Evolutionary conservation across 345 rosid genomes (phyloP), one percentile per base, ranked within the genome.

Genomic region (Syzygium oleosum): DNA sequence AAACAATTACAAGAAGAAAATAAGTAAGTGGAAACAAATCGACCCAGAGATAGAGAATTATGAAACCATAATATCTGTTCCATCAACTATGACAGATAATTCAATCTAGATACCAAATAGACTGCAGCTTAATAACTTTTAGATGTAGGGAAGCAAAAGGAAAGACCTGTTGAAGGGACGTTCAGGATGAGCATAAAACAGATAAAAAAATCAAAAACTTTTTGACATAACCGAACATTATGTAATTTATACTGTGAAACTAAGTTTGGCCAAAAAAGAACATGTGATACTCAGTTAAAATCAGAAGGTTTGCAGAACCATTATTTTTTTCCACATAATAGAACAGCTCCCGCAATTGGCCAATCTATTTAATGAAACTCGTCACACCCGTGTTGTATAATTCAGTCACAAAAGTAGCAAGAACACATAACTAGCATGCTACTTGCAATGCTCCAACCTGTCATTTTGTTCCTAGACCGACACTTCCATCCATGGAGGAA

Each of bases 401-500:
- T 13, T 51, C 31, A 84, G 21, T 85, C 77, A 52, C 41, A 31
- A 58, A 15, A 54, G n/a, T 25, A 58, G 78, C 29, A 85, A 38
- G 59, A 13, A 41, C 53, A 85, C 34, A 51, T 51, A 52, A 25
- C 51, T 41, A 85, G 14, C 78, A 55, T 58, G 77, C 61, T 15
- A 1, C 31, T 58, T 53, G 38, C 73, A 87, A 61, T 79, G 83
- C 14, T 61, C 89, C 84, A 84, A 96, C 98, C 94, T 90, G 61
- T 94, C 94, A 23, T 87, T 93, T 87, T 90, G 91, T 88, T 95
- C 94, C 91, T 95, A 92, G 86, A 95, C 92, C 94, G 95, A 97
- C 86, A 95, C 99, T 95, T 96, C 97, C 94, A 92, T 94, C 99
- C 98, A 94, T 65, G 93, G 94, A 22, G 95, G 91, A 89, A 92